A percentile compares a stretch with the other conserved stretches of the same genome.
These are phyloP conservation scores for Sphagnum tenellum DNA, from an alignment of 225 moss, liverwort and hornwort genomes.

Conservation along the genomic window DNA sequence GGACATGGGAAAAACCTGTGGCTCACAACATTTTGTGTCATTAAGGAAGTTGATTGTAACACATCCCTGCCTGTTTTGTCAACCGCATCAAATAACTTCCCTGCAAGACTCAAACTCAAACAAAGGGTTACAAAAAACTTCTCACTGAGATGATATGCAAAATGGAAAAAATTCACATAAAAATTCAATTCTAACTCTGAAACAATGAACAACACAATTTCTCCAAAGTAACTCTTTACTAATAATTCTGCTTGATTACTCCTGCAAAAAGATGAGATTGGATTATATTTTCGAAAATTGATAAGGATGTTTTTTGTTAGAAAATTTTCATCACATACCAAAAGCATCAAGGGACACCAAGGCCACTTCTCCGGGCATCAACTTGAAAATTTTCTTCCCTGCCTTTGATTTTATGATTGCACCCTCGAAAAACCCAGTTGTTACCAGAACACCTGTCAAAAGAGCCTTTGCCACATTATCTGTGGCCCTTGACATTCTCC, in stretches of 20 bases:
- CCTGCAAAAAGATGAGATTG: background rate
- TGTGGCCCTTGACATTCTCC: conserved; percentile 60
- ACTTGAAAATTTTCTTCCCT: conserved; percentile 70
- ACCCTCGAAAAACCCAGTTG: conserved; percentile 59
- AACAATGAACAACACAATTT: too few species aligned
- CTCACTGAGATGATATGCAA: too few species aligned
- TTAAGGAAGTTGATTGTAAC: conserved; percentile 30
- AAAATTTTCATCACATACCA: conserved; percentile 13
- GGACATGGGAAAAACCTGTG: conserved; percentile 29
- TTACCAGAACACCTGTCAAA: conserved; percentile 60
- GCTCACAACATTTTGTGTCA: conserved; percentile 42
- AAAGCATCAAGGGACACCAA: conserved; percentile 47
- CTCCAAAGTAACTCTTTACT: background rate
- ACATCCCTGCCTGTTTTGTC: conserved; percentile 74
- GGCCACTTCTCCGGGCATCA: conserved; percentile 42
- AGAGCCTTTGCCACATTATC: conserved; percentile 75
- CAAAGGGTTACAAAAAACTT: background rate
- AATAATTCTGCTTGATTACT: background rate
- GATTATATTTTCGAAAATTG: background rate
- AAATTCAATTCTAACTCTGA: too few species aligned
- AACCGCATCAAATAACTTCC: conserved; percentile 73
- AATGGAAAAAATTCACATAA: too few species aligned
- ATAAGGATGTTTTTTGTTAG: background rate
- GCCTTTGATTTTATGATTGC: conserved; percentile 60
- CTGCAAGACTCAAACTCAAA: conserved; percentile 23